A percentile compares a stretch with the other conserved stretches of the same genome.
Conservation (phyloP, 2,329 filamentous ascomycete genomes). For the Colletotrichum sp. region DNA sequence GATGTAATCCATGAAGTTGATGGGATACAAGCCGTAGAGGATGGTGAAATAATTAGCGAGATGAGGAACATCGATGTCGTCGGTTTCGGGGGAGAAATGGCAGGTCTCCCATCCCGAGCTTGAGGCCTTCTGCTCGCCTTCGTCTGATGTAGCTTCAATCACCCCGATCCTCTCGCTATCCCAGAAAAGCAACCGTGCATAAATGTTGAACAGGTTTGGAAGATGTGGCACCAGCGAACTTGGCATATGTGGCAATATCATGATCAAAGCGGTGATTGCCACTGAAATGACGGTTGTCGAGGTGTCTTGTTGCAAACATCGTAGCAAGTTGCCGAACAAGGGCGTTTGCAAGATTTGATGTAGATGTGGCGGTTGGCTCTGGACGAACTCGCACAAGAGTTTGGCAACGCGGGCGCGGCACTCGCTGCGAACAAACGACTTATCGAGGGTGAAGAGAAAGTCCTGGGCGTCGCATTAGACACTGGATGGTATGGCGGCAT, state of each 20-base stretch:
- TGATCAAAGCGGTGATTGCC: conserved; percentile 76
- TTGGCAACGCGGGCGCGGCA: conserved; percentile 69
- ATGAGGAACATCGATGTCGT: conserved; percentile 68
- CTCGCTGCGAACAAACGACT: conserved; percentile 67
- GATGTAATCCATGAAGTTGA: conserved; percentile 88
- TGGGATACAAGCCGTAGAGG: conserved; percentile 81
- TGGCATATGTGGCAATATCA: conserved; percentile 84
- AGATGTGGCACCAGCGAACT: conserved; percentile 72
- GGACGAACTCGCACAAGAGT: conserved; percentile 75
- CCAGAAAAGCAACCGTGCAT: conserved; percentile 82
- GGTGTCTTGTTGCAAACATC: conserved; percentile 77
- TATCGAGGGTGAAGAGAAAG: conserved; percentile 70
- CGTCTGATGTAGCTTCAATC: conserved; percentile 43
- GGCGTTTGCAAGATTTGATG: conserved; percentile 75
- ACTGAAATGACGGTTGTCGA: conserved; percentile 79
- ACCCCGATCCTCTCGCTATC: conserved; percentile 57
- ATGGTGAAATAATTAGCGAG: conserved; percentile 80
- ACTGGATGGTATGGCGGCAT: background rate
- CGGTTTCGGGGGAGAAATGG: conserved; percentile 63
- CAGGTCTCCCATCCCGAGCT: conserved; percentile 68
- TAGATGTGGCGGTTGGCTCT: conserved; percentile 79
- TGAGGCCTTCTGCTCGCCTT: conserved; percentile 36
- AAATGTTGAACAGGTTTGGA: conserved; percentile 80
- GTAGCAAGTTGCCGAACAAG: conserved; percentile 73
- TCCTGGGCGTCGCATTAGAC: conserved; percentile 47